Percentiles rank a stretch among this genome's conserved stretches.
Conservation (phyloP, 1,284 basidiomycete genomes). For the Anthracocystis panici-leucophaei region DNA sequence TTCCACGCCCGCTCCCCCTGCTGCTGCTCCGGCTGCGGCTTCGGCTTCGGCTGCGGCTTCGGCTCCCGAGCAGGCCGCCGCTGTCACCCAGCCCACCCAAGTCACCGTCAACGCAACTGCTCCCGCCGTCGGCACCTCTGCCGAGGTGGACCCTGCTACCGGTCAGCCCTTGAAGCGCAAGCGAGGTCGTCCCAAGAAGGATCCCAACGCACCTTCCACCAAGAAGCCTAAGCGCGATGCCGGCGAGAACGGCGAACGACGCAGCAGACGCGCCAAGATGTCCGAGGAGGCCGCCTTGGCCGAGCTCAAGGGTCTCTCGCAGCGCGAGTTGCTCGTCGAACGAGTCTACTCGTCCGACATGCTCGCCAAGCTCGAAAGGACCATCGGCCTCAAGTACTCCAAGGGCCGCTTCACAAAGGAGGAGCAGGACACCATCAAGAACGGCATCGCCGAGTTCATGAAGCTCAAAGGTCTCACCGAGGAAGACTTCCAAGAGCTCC, state of each 20-base stretch:
- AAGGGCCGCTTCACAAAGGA: constrained; percentile 44
- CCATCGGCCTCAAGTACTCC: constrained; percentile 50
- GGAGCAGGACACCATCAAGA: constrained; percentile 51
- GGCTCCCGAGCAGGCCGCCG: constrained; percentile 5
- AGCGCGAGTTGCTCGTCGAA: constrained; percentile 49
- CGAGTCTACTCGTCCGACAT: constrained; percentile 52
- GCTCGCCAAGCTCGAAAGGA: constrained; percentile 47
- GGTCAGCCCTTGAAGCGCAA: constrained; percentile 39
- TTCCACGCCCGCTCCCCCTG: constrained; percentile 4
- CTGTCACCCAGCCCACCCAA: constrained; percentile 11
- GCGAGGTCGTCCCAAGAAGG: constrained; percentile 42
- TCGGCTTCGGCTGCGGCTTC: constrained; percentile 6
- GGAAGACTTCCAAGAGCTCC: constrained; percentile 50
- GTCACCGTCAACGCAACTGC: constrained; percentile 13
- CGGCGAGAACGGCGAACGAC: constrained; percentile 33
- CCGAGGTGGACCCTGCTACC: constrained; percentile 12
- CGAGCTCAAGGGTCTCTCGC: constrained; percentile 27
- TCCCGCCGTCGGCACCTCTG: constrained; percentile 10
- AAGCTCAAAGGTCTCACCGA: constrained; percentile 40
- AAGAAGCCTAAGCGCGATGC: constrained; percentile 41
- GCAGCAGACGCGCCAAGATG: constrained; percentile 37
- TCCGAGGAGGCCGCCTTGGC: constrained; percentile 37
- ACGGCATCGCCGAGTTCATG: constrained; percentile 46
- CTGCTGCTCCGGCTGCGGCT: no score
- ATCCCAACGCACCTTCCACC: constrained; percentile 25